A percentile compares a stretch with the other conserved stretches of the same genome.
phyloP scores from a whole-genome alignment of 148 eudicot species.

The Hydrangea macrophylla region DNA sequence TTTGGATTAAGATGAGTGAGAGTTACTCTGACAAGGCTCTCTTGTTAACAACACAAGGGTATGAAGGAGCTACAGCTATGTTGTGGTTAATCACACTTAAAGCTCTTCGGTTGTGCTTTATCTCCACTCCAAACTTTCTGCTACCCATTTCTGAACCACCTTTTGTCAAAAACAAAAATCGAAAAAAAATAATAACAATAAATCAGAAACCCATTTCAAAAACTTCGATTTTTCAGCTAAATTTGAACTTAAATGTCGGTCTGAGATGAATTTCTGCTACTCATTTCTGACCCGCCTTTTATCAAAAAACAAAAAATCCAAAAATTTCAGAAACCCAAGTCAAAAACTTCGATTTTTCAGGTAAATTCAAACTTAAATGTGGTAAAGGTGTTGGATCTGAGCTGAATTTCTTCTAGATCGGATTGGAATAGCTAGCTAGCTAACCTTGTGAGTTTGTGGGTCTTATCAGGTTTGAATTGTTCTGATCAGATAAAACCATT shows the following conservation, averaged over 20 bases:
- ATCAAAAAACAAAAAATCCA: conserved; percentile 1
- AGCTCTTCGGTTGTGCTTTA: conserved; percentile 52
- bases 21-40: conserved; percentile 37
- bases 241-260: conserved; percentile 11
- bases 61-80: conserved; percentile 37
- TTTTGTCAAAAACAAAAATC: conserved; percentile 12
- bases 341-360: background rate
- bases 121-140: conserved; percentile 52
- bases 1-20: background rate
- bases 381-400: background rate
- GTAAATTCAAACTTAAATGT: conserved; percentile 14
- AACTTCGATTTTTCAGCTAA: background rate
- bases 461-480: conserved; percentile 29
- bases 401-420: background rate
- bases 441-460: conserved; percentile 44
- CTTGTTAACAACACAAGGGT: conserved; percentile 44
- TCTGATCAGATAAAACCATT: conserved; percentile 42
- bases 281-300: conserved; percentile 37
- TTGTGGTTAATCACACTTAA: conserved; percentile 59
- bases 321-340: conserved; percentile 9
- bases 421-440: conserved; percentile 1
- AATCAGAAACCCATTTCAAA: conserved; percentile 9
- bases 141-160: conserved; percentile 35
- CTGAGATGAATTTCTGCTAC: background rate
- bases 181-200: background rate